Percentiles rank a stretch among this genome's conserved stretches.
Evolutionary conservation across 495 filamentous ascomycete genomes (phyloP).

Genomic region (Talaromyces thailandensis): DNA sequence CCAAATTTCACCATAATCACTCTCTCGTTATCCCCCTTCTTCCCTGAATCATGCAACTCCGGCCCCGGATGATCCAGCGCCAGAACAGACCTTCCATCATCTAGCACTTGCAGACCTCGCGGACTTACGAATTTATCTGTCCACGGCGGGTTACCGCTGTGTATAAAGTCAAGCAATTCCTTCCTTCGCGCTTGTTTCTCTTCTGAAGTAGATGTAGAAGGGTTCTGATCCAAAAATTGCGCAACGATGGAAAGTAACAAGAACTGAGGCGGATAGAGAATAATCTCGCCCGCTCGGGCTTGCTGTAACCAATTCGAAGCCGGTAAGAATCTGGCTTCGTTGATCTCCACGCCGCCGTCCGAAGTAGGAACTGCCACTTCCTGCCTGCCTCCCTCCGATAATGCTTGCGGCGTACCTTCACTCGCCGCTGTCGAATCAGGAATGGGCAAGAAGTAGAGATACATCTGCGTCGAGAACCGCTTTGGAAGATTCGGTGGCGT

Average conservation of each 20-base stretch:
- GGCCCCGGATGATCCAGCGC: slow-evolving; percentile 61
- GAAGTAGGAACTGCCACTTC: slow-evolving; percentile 53
- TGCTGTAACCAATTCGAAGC: slow-evolving; percentile 58
- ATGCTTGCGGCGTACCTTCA: slow-evolving; percentile 18
- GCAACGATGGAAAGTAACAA: slow-evolving; percentile 63
- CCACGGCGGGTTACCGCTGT: slow-evolving; percentile 53
- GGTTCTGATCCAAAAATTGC: slow-evolving; percentile 44
- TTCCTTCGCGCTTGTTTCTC: slow-evolving; percentile 21
- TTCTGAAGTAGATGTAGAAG: slow-evolving; percentile 9
- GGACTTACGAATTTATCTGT: slow-evolving; percentile 72
- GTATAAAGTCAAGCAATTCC: slow-evolving; percentile 52
- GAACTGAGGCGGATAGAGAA: slow-evolving; percentile 86
- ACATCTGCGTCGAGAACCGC: slow-evolving; percentile 92
- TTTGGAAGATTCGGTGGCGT: slow-evolving; percentile 64
- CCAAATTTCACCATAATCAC: slow-evolving; percentile 62
- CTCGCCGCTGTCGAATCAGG: slow-evolving; percentile 24
- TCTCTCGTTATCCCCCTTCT: slow-evolving; percentile 62
- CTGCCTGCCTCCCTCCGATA: slow-evolving; percentile 25
- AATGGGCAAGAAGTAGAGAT: slow-evolving; percentile 84
- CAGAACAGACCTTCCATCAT: slow-evolving; percentile 53
- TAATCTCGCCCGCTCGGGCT: slow-evolving; percentile 54
- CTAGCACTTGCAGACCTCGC: slow-evolving; percentile 42
- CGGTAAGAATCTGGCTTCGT: slow-evolving; percentile 67
- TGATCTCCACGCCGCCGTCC: slow-evolving; percentile 82
- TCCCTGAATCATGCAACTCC: slow-evolving; percentile 53